These are phyloP conservation scores for Gelatoporia subvermispora DNA, from an alignment of 768 basidiomycete genomes.

Conservation along the genomic window DNA sequence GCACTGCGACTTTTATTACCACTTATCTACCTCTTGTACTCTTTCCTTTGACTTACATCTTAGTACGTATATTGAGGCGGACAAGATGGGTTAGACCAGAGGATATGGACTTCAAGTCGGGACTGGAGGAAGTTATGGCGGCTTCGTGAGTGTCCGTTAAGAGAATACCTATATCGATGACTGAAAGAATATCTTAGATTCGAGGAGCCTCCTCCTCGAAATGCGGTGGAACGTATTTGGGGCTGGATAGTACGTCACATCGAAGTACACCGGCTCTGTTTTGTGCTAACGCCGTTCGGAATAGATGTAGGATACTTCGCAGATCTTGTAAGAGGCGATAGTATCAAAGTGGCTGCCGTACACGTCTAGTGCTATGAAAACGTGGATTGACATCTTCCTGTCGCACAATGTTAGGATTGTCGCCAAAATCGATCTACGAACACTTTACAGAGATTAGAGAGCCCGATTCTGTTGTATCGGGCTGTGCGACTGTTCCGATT, in stretches of 20 bases:
- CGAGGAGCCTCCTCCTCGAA: conserved; percentile 28
- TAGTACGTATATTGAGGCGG: conserved; percentile 10
- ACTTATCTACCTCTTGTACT: conserved; percentile 34
- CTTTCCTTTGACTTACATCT: conserved; percentile 44
- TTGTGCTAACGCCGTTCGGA: no score
- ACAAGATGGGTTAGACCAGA: conserved; percentile 1
- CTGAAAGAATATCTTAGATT: conserved; percentile 13
- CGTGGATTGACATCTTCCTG: no score
- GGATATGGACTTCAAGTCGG: conserved; percentile 42
- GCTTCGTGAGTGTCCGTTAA: conserved; percentile 11
- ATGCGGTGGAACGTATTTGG: conserved; percentile 27
- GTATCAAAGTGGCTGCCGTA: no score
- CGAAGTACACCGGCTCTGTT: no score
- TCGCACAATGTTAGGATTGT: no score
- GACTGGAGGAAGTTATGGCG: conserved; percentile 31
- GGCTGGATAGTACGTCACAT: conserved; percentile 26
- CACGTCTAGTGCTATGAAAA: no score
- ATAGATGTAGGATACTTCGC: no score
- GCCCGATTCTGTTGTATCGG: no score
- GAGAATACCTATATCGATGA: neutral
- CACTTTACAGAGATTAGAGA: no score
- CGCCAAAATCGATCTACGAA: no score
- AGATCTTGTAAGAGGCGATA: no score
- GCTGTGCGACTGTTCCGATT: no score
- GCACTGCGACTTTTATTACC: conserved; percentile 32